Base-by-base conservation (phyloP, 352 stramenopile genomes). In the Hyphochytrium catenoides region DNA sequence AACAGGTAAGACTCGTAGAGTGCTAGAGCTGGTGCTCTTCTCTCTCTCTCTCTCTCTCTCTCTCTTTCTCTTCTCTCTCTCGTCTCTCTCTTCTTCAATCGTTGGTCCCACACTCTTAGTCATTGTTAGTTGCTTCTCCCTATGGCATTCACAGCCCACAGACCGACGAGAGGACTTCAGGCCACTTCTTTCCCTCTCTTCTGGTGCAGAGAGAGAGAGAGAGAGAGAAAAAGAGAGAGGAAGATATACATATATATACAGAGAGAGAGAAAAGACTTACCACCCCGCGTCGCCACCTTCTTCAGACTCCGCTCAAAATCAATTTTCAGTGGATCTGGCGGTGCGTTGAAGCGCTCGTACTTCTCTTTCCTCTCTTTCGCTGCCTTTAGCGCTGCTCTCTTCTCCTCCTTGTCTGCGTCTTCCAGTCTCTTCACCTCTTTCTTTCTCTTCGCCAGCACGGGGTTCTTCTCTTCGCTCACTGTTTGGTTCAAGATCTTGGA, bases 351-450 rank as follows among this genome's bases (percentile, higher is more conserved):
- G 38, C 74, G 74, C 38, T 71, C 62, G 35, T 82, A 63, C 26
- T 67, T 62, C 9, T 57, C 51, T 16, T 63, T 59, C 50, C 72
- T 75, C 46, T 76, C 68, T 1, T 64, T 56, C 8, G 68, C 59
- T n/a, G 59, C 72, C 8, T 74, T 34, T 25, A 63, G 51, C 29
- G 59, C 56, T 15, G 51, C 68, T 47, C 74, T 78, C 31, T 52
- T 59, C 37, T 71, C 53, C 17, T 66, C 49, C 51, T 76, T 78
- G 20, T 78, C 68, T 31, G 54, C 73, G 39, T 56, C 37, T 36
- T 79, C 79, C 48, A 77, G 62, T 19, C 68, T 62, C 68, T 79
- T 82, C 15, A 65, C 65, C 26, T 61, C 58, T 3, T 65, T 82
- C 29, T 63, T 78, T 14, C 68, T 61, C 56, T 82, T 82, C 27